Conservation (phyloP, 495 filamentous ascomycete species). For the Lineolata rhizophorae region DNA sequence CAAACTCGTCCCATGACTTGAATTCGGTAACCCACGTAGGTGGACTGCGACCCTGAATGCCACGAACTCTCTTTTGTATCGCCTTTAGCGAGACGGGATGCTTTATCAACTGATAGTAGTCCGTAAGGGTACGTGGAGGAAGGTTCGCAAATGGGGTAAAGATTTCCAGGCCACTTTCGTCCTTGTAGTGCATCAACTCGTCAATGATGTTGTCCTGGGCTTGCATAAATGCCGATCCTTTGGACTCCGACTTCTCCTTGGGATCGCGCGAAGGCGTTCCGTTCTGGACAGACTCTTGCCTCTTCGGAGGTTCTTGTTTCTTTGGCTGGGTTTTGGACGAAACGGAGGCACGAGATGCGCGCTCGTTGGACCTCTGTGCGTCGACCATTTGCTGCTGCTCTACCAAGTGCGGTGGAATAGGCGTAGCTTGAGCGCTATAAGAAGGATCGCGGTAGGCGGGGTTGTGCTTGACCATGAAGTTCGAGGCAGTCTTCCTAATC, state of each 20-base stretch:
- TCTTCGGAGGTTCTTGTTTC: background rate
- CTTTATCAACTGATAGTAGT: conserved; percentile 59
- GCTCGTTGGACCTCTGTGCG: background rate
- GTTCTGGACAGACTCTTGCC: background rate
- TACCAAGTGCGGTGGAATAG: conserved; percentile 22
- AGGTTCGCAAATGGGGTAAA: conserved; percentile 45
- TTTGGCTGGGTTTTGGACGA: too few species aligned
- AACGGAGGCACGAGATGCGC: too few species aligned
- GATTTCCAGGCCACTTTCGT: conserved; percentile 27
- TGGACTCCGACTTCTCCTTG: conserved; percentile 24
- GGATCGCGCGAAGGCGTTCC: background rate
- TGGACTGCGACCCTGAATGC: conserved; percentile 38
- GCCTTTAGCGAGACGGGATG: conserved; percentile 49
- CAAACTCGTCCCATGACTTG: conserved; percentile 59
- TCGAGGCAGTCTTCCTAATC: conserved; percentile 49
- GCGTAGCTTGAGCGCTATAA: conserved; percentile 41
- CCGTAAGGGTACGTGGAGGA: conserved; percentile 35
- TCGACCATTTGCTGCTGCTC: background rate
- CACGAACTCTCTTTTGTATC: conserved; percentile 48
- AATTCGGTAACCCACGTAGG: conserved; percentile 46
- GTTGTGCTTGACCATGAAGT: conserved; percentile 53
- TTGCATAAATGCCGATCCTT: conserved; percentile 52
- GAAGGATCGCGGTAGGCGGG: conserved; percentile 40
- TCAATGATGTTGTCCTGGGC: conserved; percentile 64
- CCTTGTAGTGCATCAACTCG: conserved; percentile 39